Evolutionary conservation across 306 rosid species (phyloP), one percentile per base, ranked within the genome.

Genomic region (Casuarina equisetifolia): DNA sequence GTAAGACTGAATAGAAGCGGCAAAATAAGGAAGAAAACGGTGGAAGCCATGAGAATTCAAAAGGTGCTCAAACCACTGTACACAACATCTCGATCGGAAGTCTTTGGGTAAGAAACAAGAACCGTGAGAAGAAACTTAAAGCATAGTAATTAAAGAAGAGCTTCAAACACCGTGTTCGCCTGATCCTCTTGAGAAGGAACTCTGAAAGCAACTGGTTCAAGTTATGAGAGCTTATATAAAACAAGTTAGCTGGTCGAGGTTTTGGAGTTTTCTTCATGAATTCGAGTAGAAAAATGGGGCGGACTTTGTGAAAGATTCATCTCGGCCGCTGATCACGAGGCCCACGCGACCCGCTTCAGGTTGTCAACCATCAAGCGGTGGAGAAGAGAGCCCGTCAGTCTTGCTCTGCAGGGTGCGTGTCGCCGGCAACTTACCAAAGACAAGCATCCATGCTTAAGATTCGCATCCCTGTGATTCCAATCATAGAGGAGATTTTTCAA

Each of bases 1-100:
- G 88, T 16, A 75, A 84, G 80, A 74, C 76, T 38, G 12, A 82
- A 66, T 3, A 85, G 10, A 84, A 85, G 85, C 44, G 69, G 78
- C 0, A 87, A 9, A 48, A 85, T 13, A 51, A 76, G 7, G 68
- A 80, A 44, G 44, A 63, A 44, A 80, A 74, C 39, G 54, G 62
- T 73, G 79, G 84, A 76, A 64, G 78, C 79, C 79, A 84, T 67
- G 76, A 49, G 74, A 57, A 76, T 87, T 77, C 58, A 20, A 74
- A 71, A 6, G 52, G 76, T 77, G 75, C 39, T 58, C 69, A 42
- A 20, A 15, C 62, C 70, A 25, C 45, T 49, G 45, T 1, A 15
- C 36, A 80, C 70, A 77, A 25, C 59, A 51, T 48, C 77, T 46
- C 2, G 64, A 38, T 75, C 58, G 57, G 25, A 52, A 62, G 80